Percentiles rank a stretch among this genome's conserved stretches.
Evolutionary conservation across 1,284 basidiomycete genomes (phyloP).

Genomic region (Ustilago shanxiensis): DNA sequence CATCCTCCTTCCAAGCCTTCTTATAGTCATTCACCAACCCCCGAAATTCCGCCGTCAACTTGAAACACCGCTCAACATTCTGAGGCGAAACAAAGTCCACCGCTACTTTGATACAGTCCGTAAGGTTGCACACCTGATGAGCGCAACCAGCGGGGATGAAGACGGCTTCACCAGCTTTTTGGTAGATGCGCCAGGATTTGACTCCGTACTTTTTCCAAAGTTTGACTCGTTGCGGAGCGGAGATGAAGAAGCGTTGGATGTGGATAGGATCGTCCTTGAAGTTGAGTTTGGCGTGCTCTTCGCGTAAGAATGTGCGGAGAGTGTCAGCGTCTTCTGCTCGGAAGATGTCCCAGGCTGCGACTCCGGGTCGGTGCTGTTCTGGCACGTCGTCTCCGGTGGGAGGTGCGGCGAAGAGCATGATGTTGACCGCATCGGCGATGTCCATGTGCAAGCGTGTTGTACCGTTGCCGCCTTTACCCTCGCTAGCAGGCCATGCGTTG

Average conservation of each 20-base stretch:
- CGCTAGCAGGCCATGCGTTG: conserved; percentile 69
- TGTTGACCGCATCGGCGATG: conserved; percentile 92
- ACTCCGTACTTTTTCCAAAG: conserved; percentile 80
- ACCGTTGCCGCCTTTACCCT: conserved; percentile 77
- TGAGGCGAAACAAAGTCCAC: conserved; percentile 94
- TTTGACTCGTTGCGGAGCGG: conserved; percentile 78
- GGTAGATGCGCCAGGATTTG: conserved; percentile 84
- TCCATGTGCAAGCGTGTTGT: conserved; percentile 94
- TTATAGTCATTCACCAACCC: conserved; percentile 79
- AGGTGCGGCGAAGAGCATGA: conserved; percentile 74
- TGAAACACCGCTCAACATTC: conserved; percentile 86
- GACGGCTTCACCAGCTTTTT: conserved; percentile 90
- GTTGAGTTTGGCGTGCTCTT: conserved; percentile 68
- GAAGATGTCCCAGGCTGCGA: conserved; percentile 93
- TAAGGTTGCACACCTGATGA: conserved; percentile 88
- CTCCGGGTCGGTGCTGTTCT: conserved; percentile 74
- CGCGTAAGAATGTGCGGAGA: conserved; percentile 80
- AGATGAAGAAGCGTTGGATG: conserved; percentile 87
- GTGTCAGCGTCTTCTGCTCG: conserved; percentile 83
- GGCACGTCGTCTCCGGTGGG: conserved; percentile 34
- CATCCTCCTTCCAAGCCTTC: conserved; percentile 92
- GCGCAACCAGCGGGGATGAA: conserved; percentile 97
- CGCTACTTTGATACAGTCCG: conserved; percentile 96
- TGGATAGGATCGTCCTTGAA: conserved; percentile 86
- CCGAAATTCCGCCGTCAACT: conserved; percentile 87